Base-by-base conservation (phyloP, 768 basidiomycete species). In the Coprinopsis strossmayeri region DNA sequence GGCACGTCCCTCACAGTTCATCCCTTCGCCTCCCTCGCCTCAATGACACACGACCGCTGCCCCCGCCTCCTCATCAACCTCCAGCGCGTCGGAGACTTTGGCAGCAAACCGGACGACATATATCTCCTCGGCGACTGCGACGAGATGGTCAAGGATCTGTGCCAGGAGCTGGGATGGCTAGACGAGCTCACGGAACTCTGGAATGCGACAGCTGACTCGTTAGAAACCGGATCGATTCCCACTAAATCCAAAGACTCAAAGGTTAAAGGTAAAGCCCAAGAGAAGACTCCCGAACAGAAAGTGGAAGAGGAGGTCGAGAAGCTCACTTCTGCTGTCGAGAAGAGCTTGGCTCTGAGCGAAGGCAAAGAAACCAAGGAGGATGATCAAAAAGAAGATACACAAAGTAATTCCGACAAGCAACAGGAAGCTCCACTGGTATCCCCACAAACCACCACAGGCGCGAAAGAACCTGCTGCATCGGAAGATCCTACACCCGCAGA, bases 61-160 rank as follows among this genome's bases (percentile, higher is more conserved):
- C 91, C 87, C 2, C 84, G 94, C 1, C 74, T 95, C n/a, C 74
- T 97, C 25, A 82, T 98, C 65, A 96, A 96, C 61, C 72, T 91
- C 37, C 91, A 95, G 51, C 64, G 64, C 1, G 94, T 91, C 1
- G 91, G 92, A 0, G 68, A 79, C 57, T 73, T 88, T 43, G 72
- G 81, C 1, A 61, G 58, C 20, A 64, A 69, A 26, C 56, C 70
- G 13, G 73, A 81, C 46, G 87, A 89, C 56, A 68, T 87, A 2
- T 65, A 87, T 34, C 62, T 81, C 1, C 71, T 90, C 3, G 83
- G 83, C 11, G 77, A 81, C 56, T 88, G 87, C 54, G 89, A 91
- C 63, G 76, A 79, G 1, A 69, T 81, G 37, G 75, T 90, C 10
- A 65, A 67, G 30, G 65, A 79, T 45, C 68, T 92, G 15, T 82